Base-by-base conservation (phyloP, 192 early-diverging fungal species). In the Thamnidium elegans region DNA sequence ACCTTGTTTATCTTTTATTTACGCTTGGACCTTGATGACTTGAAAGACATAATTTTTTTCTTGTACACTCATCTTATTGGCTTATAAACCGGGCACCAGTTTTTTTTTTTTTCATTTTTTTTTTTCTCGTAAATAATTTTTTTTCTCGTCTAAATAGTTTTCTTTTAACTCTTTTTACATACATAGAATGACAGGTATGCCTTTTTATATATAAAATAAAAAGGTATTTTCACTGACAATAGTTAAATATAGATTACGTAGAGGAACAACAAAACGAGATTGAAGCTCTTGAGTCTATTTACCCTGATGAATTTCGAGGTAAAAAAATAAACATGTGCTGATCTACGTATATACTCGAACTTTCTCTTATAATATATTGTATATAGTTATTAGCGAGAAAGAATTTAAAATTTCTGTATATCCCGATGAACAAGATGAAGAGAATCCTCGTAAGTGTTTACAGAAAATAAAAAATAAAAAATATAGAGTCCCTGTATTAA, bases 261-360 rank as follows among this genome's bases (percentile, higher is more conserved):
- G 90, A 90, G 63, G 92, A 93, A 72, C 89, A 91, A 73, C 76
- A 80, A 30, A 87, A 86, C 69, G 92, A 93, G 65, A 62, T 93
- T 43, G 90, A 92, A 63, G 89, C 86, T 19, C 83, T 93, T 51
- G 80, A 89, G 62, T 89, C 88, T 44, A 93, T 93, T 70, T 93
- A 92, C 75, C 84, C 86, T 45, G 87, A 86, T 61, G 90, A 92
- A 71, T 84, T 89, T 46, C 78, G 81, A 67, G 76, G 86, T 80
- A 79, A 63, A 15, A 50, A 55, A 32, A 32, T 26, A 55, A 31
- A n/a, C 30, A 31, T 15, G 20, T 53, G 10, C 21, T 15, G 3
- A 21, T 53, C 9, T 11, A 39, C 19, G 9, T 26, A 7, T 36
- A 14, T 63, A 42, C 51, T n/a, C n/a, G n/a, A n/a, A n/a, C n/a